phyloP scores from a whole-genome alignment of 2,329 filamentous ascomycete species.

The Epichloe bromicola region DNA sequence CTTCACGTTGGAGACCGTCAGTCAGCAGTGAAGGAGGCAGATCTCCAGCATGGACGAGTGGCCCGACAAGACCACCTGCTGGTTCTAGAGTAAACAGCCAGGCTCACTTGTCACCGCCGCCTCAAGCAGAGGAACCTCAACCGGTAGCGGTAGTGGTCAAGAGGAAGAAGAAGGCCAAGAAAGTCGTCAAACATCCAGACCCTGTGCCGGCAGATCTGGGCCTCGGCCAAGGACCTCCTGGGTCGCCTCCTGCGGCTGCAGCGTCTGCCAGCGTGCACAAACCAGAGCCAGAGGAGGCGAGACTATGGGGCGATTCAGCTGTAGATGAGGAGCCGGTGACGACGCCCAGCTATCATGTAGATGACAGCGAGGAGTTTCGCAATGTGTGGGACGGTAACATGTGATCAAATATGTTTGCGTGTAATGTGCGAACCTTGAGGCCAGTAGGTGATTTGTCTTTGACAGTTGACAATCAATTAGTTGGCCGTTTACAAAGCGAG shows the following conservation, averaged over 20 bases:
- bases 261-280: conserved; percentile 1
- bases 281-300: conserved; percentile 9
- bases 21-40: conserved; percentile 16
- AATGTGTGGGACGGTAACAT: conserved; percentile 27
- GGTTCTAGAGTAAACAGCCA: conserved; percentile 2
- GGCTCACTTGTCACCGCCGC: neutral
- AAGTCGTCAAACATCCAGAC: conserved; percentile 20
- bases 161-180: conserved; percentile 26
- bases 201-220: conserved; percentile 17
- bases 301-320: conserved; percentile 5
- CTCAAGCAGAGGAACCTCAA: conserved; percentile 10
- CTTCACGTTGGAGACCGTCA: conserved; percentile 46
- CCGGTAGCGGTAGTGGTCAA: conserved; percentile 23
- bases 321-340: conserved; percentile 5
- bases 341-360: conserved; percentile 15
- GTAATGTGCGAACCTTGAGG: neutral
- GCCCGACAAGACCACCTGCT: conserved; percentile 11
- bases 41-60: conserved; percentile 14
- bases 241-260: neutral
- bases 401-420: neutral
- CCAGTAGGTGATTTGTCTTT: neutral
- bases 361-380: conserved; percentile 30
- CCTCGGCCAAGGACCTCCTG: conserved; percentile 13
- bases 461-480: neutral
- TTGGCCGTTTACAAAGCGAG: conserved; percentile 13